These are phyloP conservation scores for Ascobolus immersus DNA, from an alignment of 495 filamentous ascomycete species.

Conservation along the genomic window DNA sequence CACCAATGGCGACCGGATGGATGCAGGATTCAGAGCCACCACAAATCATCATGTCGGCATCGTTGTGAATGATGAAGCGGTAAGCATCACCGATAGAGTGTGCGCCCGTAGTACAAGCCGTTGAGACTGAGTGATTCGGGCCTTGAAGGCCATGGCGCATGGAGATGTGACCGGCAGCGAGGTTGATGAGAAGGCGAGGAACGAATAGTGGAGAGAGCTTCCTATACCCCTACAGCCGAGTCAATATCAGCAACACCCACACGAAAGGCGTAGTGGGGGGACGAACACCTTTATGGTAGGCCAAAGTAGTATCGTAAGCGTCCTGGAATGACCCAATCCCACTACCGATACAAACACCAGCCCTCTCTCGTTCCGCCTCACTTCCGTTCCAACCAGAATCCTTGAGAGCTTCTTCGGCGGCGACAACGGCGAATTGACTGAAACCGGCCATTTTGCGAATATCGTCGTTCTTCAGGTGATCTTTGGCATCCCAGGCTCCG, in stretches of 20 bases:
- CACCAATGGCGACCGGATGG: constrained; percentile 73
- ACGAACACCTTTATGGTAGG: constrained; percentile 47
- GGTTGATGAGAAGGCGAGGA: constrained; percentile 73
- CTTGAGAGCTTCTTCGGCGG: constrained; percentile 58
- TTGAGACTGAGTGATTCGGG: constrained; percentile 74
- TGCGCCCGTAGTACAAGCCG: constrained; percentile 83
- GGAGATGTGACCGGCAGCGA: constrained; percentile 79
- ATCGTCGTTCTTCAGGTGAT: constrained; percentile 48
- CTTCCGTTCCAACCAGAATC: constrained; percentile 59
- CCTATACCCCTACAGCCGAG: constrained; percentile 40
- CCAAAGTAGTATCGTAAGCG: constrained; percentile 55
- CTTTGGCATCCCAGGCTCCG: constrained; percentile 44
- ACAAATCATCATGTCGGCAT: constrained; percentile 84
- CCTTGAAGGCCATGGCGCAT: constrained; percentile 66
- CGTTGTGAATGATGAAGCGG: constrained; percentile 68
- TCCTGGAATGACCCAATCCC: constrained; percentile 88
- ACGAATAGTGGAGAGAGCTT: constrained; percentile 87
- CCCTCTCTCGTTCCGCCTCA: constrained; percentile 33
- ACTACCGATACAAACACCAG: constrained; percentile 74
- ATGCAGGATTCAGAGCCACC: constrained; percentile 90
- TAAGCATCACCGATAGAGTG: constrained; percentile 84
- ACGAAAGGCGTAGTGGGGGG: neutral
- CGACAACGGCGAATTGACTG: constrained; percentile 72
- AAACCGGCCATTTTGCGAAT: constrained; percentile 75
- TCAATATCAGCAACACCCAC: constrained; percentile 1